Conservation (phyloP, 2,329 filamentous ascomycete genomes). For the Trichoderma pleuroti region DNA sequence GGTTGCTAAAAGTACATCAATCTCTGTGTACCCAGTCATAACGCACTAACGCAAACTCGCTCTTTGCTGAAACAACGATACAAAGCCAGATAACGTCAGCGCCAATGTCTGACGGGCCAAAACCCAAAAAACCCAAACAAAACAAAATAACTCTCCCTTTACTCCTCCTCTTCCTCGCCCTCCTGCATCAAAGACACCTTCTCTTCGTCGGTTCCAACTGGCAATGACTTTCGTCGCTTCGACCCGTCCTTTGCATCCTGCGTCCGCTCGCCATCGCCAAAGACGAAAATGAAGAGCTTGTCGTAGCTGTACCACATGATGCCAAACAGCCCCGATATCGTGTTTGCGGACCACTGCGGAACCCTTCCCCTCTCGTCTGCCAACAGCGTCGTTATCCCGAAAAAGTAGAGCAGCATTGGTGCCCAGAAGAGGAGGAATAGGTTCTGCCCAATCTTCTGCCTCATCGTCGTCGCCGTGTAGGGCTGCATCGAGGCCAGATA, state of each 20-base stretch:
- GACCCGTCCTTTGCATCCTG: conserved; percentile 31
- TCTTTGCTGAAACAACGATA: not conserved
- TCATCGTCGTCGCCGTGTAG: conserved; percentile 64
- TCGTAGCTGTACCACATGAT: conserved; percentile 47
- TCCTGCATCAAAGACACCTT: conserved; percentile 4
- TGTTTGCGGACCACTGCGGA: conserved; percentile 62
- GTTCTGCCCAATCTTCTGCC: conserved; percentile 63
- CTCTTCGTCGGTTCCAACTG: conserved; percentile 4
- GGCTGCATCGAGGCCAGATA: conserved; percentile 68
- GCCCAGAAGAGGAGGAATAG: conserved; percentile 59
- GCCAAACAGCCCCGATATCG: conserved; percentile 52
- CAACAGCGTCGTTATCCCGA: conserved; percentile 45
- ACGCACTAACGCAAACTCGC: not conserved
- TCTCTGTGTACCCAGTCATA: not conserved
- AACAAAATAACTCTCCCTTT: not conserved
- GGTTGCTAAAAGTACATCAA: not conserved
- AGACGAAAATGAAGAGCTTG: conserved; percentile 52
- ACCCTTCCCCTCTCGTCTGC: conserved; percentile 63
- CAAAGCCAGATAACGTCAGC: not conserved
- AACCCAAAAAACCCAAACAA: not conserved
- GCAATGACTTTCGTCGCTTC: conserved; percentile 7
- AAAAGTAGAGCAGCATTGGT: conserved; percentile 53
- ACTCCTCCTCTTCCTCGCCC: not conserved
- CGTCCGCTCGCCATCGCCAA: conserved; percentile 83
- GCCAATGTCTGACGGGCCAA: not conserved